Evolutionary conservation across 2,329 filamentous ascomycete genomes (phyloP), one percentile per base, ranked within the genome.

Genomic region (Cladosporium sp.): DNA sequence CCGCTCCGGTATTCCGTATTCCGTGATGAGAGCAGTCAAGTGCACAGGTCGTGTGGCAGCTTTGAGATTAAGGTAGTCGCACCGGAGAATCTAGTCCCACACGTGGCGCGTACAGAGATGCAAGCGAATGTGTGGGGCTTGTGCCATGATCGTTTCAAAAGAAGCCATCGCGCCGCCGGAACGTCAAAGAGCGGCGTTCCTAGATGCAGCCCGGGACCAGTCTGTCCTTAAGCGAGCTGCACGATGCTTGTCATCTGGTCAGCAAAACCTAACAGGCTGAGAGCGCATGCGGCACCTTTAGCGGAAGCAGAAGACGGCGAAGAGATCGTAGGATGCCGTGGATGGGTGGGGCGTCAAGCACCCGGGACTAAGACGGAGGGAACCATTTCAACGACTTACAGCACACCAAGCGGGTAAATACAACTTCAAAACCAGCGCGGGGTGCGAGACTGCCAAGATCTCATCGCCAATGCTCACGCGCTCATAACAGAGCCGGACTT

Each of bases 21-120:
- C 48, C 48, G 48, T 50, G 48, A 50, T 50, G 11, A 50, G 48
- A 50, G 48, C 31, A 50, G 48, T 50, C 43, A 50, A 40, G 8
- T n/a, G n/a, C 35, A 38, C 8, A 38, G 35, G 35, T 14, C n/a
- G 16, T 43, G 32, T 35, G 32, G 33, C 32, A 22, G 41, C 31
- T 16, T 34, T 37, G 40, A 43, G 43, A 43, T 43, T 50, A 43
- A 50, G 32, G 48, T 50, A 43, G 48, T 50, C 43, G 48, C 40
- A 50, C 48, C 31, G 37, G 35, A n/a, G 31, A 31, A 10, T 50
- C 43, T 50, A 43, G 48, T 40, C 48, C 32, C 46, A 35, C 40
- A 28, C 40, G 46, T 43, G 48, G 48, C 48, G 40, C 40, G 43
- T 43, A 28, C 22, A 28, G 22, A 28, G 22, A 28, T 28, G 22